A percentile compares a stretch with the other conserved stretches of the same genome.
Evolutionary conservation across 2,329 filamentous ascomycete species (phyloP).

Genomic region (Chaetothyriales sp.): DNA sequence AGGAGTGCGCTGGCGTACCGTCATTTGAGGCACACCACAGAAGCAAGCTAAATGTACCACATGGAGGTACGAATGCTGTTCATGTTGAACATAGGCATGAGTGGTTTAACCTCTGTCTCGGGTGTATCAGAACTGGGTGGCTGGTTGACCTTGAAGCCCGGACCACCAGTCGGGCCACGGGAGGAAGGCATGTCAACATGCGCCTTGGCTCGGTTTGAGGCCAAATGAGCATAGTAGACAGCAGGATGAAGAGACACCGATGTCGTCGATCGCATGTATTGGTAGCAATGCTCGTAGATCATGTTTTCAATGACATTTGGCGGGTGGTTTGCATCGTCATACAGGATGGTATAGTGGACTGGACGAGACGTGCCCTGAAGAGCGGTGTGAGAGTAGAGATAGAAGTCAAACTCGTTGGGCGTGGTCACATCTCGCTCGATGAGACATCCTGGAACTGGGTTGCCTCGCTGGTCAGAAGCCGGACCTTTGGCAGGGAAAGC

Average conservation of each 20-base stretch:
- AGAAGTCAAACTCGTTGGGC: conserved; percentile 83
- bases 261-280: conserved; percentile 82
- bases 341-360: conserved; percentile 78
- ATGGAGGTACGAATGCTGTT: conserved; percentile 21
- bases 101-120: conserved; percentile 21
- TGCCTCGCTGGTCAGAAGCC: conserved; percentile 59
- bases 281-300: conserved; percentile 90
- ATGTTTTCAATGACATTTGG: conserved; percentile 65
- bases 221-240: conserved; percentile 91
- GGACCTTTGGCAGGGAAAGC: conserved; percentile 62
- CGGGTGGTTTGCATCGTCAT: conserved; percentile 60
- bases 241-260: conserved; percentile 78
- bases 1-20: neutral
- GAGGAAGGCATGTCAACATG: conserved; percentile 47
- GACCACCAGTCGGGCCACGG: conserved; percentile 29
- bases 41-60: conserved; percentile 27
- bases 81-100: conserved; percentile 24
- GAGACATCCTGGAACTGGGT: conserved; percentile 72
- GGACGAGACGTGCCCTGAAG: conserved; percentile 91
- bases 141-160: conserved; percentile 23
- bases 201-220: conserved; percentile 61
- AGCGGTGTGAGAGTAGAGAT: conserved; percentile 56
- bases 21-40: neutral
- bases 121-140: conserved; percentile 19
- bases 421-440: conserved; percentile 85